A percentile compares a stretch with the other conserved stretches of the same genome.
Evolutionary conservation across 495 filamentous ascomycete genomes (phyloP).

Genomic region (Trichocladium uniseriatum): DNA sequence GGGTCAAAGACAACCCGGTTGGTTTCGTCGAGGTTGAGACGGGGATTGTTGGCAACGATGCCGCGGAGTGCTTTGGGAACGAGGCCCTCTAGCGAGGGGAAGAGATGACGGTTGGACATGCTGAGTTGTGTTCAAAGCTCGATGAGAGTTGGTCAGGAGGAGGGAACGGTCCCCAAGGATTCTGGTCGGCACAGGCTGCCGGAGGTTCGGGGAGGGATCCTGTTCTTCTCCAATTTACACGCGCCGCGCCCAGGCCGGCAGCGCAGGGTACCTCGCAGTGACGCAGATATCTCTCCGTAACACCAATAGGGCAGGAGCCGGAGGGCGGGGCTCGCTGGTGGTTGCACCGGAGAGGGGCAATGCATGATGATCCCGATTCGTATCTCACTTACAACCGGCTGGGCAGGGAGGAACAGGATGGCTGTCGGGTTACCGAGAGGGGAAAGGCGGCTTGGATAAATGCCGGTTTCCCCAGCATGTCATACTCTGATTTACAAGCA

Average conservation of each 20-base stretch:
- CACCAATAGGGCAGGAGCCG: conserved; percentile 15
- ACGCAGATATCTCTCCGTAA: no score
- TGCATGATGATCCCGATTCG: conserved; percentile 13
- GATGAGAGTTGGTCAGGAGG: background rate
- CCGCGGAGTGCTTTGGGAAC: conserved; percentile 48
- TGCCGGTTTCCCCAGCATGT: conserved; percentile 8
- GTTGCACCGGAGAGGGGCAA: conserved; percentile 19
- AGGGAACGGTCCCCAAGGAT: no score
- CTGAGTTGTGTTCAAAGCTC: background rate
- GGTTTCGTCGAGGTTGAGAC: conserved; percentile 45
- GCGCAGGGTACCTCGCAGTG: no score
- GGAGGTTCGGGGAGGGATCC: no score
- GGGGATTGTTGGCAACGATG: conserved; percentile 47
- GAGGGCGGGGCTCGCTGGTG: conserved; percentile 10
- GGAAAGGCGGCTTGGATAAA: conserved; percentile 30
- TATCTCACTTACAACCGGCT: conserved; percentile 3
- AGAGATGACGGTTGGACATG: conserved; percentile 43
- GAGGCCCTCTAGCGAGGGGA: conserved; percentile 39
- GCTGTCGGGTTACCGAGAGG: conserved; percentile 19
- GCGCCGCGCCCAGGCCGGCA: no score
- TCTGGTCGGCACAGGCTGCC: no score
- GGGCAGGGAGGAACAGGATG: no score
- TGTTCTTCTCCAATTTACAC: no score
- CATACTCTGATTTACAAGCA: conserved; percentile 12
- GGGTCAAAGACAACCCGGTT: conserved; percentile 51